Percentiles rank a stretch among this genome's conserved stretches.
Evolutionary conservation across 345 rosid species (phyloP).

Genomic region (Gossypium arboreum): DNA sequence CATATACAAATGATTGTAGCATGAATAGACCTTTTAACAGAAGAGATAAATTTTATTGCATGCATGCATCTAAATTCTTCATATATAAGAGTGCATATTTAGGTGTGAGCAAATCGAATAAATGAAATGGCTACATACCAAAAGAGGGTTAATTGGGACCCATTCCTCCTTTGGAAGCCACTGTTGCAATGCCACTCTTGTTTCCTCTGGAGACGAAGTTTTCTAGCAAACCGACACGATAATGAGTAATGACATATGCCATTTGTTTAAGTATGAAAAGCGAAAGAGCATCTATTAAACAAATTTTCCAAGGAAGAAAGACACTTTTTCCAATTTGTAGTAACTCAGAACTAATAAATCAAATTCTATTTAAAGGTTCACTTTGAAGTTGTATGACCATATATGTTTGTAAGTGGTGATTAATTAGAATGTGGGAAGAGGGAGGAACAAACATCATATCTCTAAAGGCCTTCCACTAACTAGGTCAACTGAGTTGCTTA

Average conservation of each 20-base stretch:
- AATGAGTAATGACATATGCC: background rate
- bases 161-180: constrained; percentile 98
- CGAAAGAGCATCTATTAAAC: background rate
- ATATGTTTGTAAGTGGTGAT: background rate
- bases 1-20: background rate
- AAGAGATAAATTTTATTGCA: background rate
- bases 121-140: constrained; percentile 45
- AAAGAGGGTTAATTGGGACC: constrained; percentile 84
- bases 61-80: background rate
- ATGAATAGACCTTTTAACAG: background rate
- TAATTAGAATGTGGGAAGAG: background rate
- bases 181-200: constrained; percentile 72
- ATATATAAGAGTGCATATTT: background rate
- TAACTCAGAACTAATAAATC: background rate
- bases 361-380: background rate
- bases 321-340: constrained; percentile 5
- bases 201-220: constrained; percentile 82
- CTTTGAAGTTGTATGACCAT: background rate
- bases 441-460: background rate
- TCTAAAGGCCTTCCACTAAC: background rate
- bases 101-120: background rate
- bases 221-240: constrained; percentile 34
- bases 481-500: background rate
- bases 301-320: background rate
- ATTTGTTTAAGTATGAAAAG: background rate